These are phyloP conservation scores for Lepraria neglecta DNA, from an alignment of 495 filamentous ascomycete genomes.

Conservation along the genomic window DNA sequence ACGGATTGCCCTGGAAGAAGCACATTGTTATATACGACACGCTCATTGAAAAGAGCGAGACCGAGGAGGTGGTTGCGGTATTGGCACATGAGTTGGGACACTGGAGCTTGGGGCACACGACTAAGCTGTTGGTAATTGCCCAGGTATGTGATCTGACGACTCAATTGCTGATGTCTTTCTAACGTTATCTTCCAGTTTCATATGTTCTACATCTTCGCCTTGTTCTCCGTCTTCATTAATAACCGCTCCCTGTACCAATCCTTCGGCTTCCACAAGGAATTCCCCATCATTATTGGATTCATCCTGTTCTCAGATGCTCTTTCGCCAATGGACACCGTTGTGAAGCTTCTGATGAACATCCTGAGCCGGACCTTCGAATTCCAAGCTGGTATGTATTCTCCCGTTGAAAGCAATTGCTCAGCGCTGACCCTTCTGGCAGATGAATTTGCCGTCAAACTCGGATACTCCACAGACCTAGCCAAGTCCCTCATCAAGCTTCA, in stretches of 20 bases:
- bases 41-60: conserved; percentile 86
- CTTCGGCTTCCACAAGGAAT: conserved; percentile 80
- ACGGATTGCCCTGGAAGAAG: conserved; percentile 98
- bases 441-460: conserved; percentile 76
- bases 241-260: conserved; percentile 83
- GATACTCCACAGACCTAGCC: conserved; percentile 80
- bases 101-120: conserved; percentile 93
- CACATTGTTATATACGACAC: conserved; percentile 99
- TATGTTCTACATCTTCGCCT: conserved; percentile 90
- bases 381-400: conserved; percentile 64
- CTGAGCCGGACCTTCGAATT: conserved; percentile 90
- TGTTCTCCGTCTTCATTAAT: conserved; percentile 96
- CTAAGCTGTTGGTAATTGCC: conserved; percentile 80
- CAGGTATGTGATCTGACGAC: conserved; percentile 47
- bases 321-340: conserved; percentile 80
- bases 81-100: conserved; percentile 94
- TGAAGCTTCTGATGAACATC: conserved; percentile 94
- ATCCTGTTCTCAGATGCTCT: conserved; percentile 93
- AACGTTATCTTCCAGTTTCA: conserved; percentile 48
- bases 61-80: conserved; percentile 88
- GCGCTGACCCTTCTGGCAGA: conserved; percentile 40
- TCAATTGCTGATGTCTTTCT: background rate
- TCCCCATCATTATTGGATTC: conserved; percentile 93
- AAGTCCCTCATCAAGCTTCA: conserved; percentile 91
- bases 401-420: background rate